Percentiles rank a stretch among this genome's conserved stretches.
These are phyloP conservation scores for Fusarium equiseti DNA, from an alignment of 2,329 filamentous ascomycete genomes.

Conservation along the genomic window DNA sequence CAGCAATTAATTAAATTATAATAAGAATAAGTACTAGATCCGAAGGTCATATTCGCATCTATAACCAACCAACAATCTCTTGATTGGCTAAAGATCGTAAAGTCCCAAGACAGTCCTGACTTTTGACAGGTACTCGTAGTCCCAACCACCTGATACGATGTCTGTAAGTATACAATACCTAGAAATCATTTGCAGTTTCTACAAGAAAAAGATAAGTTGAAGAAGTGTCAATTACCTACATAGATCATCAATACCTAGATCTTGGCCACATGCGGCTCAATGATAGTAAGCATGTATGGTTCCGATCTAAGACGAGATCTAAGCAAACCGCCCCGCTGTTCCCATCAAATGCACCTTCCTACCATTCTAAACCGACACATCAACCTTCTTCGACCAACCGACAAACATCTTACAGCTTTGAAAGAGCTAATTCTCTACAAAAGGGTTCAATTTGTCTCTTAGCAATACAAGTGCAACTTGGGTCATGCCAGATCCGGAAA, in stretches of 20 bases:
- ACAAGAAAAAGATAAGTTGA: neutral
- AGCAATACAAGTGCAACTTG: neutral
- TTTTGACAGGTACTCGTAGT: neutral
- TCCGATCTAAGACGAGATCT: neutral
- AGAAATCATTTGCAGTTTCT: neutral
- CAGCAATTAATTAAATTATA: neutral
- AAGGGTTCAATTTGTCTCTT: neutral
- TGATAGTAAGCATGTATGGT: neutral
- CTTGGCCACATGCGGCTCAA: neutral
- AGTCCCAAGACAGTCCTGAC: no score
- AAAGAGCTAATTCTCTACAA: neutral
- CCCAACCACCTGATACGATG: neutral
- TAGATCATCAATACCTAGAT: neutral
- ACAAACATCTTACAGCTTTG: neutral
- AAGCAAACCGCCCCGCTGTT: neutral
- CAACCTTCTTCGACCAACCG: neutral
- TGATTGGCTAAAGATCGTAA: no score
- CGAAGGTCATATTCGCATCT: no score
- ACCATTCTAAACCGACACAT: neutral
- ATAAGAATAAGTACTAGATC: no score
- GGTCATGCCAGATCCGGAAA: slow-evolving; percentile 37
- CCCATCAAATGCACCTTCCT: slow-evolving; percentile 7
- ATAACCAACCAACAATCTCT: no score
- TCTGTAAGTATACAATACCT: neutral
- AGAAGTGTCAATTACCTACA: neutral